Percentiles rank a stretch among this genome's conserved stretches.
Evolutionary conservation across 1,139 yeast species (phyloP).

Genomic region (Hyphopichia burtonii): DNA sequence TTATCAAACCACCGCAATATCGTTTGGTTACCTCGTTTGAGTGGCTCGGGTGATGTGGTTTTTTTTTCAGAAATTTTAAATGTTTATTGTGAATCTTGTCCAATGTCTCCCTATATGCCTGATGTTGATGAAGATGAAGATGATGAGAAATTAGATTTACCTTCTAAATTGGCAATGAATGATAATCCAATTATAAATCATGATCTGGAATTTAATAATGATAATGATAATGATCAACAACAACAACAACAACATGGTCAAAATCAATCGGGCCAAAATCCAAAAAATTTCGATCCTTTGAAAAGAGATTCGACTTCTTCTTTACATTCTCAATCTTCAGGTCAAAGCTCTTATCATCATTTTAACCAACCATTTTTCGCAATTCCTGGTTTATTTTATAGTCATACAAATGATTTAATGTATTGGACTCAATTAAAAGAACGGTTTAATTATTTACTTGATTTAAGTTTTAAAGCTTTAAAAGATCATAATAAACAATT

Average conservation of each 20-base stretch:
- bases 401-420: conserved; percentile 55
- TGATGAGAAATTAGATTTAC: conserved; percentile 23
- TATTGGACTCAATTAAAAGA: conserved; percentile 56
- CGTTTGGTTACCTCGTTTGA: conserved; percentile 56
- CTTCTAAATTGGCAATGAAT: conserved; percentile 23
- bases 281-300: conserved; percentile 23
- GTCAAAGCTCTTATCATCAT: conserved; percentile 37
- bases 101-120: conserved; percentile 32
- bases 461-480: conserved; percentile 47
- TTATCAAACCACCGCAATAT: conserved; percentile 26
- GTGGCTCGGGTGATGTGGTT: conserved; percentile 54
- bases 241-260: no score
- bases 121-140: conserved; percentile 14
- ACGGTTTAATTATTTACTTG: conserved; percentile 45
- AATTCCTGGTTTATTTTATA: conserved; percentile 49
- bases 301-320: conserved; percentile 44
- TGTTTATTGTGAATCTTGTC: conserved; percentile 56
- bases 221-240: background rate
- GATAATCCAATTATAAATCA: conserved; percentile 20
- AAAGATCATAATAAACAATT: conserved; percentile 47
- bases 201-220: conserved; percentile 1
- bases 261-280: no score
- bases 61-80: conserved; percentile 61
- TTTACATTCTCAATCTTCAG: conserved; percentile 22
- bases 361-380: conserved; percentile 44